These are phyloP conservation scores for Fusarium sp. DNA, from an alignment of 2,329 filamentous ascomycete species.

Conservation along the genomic window DNA sequence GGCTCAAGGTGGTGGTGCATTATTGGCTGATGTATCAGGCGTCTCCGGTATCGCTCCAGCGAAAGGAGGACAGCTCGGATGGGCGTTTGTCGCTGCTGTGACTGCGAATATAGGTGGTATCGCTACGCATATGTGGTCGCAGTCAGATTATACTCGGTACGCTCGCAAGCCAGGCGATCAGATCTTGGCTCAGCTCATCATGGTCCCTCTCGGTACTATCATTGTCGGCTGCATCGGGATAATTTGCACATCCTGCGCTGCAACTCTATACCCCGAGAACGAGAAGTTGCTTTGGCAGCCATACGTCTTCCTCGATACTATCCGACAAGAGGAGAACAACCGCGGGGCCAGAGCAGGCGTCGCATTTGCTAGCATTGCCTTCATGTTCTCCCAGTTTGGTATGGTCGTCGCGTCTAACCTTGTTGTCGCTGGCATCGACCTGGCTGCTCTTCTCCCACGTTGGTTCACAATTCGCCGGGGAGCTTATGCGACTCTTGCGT, in stretches of 20 bases:
- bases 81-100: constrained; percentile 47
- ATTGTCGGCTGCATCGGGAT: neutral
- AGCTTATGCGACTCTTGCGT: neutral
- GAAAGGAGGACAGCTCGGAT: constrained; percentile 1
- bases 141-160: constrained; percentile 50
- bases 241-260: neutral
- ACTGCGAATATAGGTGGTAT: constrained; percentile 48
- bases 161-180: constrained; percentile 47
- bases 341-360: constrained; percentile 15
- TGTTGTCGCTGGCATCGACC: constrained; percentile 4
- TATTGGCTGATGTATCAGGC: neutral
- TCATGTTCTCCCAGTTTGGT: constrained; percentile 28
- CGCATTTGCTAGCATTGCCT: constrained; percentile 28
- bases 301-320: constrained; percentile 2
- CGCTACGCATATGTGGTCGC: constrained; percentile 46
- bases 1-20: neutral
- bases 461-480: constrained; percentile 1
- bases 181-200: constrained; percentile 35
- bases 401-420: constrained; percentile 23
- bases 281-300: neutral
- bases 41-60: neutral
- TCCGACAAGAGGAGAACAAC: constrained; percentile 11
- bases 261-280: neutral
- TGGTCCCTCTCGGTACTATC: neutral
- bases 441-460: constrained; percentile 3